These are phyloP conservation scores for Aspergillus wentii DNA, from an alignment of 495 filamentous ascomycete genomes.

Conservation along the genomic window DNA sequence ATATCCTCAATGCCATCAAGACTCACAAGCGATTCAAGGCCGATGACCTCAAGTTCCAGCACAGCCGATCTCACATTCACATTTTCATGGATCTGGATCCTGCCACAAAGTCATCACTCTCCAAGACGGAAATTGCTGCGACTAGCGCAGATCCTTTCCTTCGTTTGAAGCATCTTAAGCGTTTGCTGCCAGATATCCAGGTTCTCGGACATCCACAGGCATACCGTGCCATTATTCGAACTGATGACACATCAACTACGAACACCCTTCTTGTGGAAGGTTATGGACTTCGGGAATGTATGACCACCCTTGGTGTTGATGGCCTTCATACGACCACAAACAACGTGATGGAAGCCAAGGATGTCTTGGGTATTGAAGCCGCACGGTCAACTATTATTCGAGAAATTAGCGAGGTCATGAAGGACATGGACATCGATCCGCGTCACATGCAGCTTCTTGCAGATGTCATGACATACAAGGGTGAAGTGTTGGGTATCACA, in stretches of 20 bases:
- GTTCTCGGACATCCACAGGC: constrained; percentile 86
- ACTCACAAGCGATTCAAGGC: constrained; percentile 73
- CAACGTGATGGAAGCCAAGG: constrained; percentile 81
- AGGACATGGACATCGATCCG: constrained; percentile 91
- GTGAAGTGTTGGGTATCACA: constrained; percentile 95
- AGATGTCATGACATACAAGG: constrained; percentile 99
- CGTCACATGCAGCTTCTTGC: constrained; percentile 97
- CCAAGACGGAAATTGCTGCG: constrained; percentile 49
- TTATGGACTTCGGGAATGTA: constrained; percentile 82
- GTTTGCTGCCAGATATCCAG: constrained; percentile 69
- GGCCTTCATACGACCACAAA: constrained; percentile 71
- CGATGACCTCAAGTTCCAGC: constrained; percentile 46
- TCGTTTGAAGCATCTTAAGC: constrained; percentile 77
- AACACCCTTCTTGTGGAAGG: constrained; percentile 86
- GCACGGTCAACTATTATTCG: constrained; percentile 76
- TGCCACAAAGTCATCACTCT: constrained; percentile 44
- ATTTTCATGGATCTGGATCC: constrained; percentile 54
- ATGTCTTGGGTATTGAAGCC: constrained; percentile 97
- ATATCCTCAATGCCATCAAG: constrained; percentile 69
- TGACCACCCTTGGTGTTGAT: constrained; percentile 85
- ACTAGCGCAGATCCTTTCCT: constrained; percentile 68
- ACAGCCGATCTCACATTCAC: constrained; percentile 49
- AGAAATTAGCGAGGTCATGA: constrained; percentile 82
- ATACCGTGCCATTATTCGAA: constrained; percentile 82
- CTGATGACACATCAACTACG: constrained; percentile 51